These are phyloP conservation scores for Nicotiana obtusifolia DNA, from an alignment of 257 asterid genomes.

Conservation along the genomic window DNA sequence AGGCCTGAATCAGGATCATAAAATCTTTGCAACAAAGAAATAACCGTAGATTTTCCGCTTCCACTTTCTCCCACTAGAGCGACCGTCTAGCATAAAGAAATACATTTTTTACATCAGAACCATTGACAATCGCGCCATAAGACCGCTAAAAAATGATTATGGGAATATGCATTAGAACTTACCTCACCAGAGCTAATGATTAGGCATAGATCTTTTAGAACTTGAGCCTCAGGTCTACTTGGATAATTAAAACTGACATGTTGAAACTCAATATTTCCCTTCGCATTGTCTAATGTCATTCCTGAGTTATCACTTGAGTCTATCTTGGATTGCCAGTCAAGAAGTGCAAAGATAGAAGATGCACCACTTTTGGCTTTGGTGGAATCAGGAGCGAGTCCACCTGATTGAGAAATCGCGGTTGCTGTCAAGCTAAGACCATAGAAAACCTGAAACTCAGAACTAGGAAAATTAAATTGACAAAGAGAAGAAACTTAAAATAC, in stretches of 20 bases:
- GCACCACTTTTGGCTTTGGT: slow-evolving; percentile 77
- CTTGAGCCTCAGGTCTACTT: slow-evolving; percentile 69
- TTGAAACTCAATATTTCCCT: slow-evolving; percentile 67
- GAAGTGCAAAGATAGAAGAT: slow-evolving; percentile 66
- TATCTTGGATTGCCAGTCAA: slow-evolving; percentile 63
- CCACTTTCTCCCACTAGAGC: slow-evolving; percentile 65
- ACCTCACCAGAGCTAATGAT: slow-evolving; percentile 76
- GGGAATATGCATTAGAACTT: background rate
- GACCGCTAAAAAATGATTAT: background rate
- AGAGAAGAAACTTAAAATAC: background rate
- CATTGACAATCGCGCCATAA: background rate
- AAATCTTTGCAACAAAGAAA: slow-evolving; percentile 46
- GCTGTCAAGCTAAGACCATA: slow-evolving; percentile 86
- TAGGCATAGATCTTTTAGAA: slow-evolving; percentile 59
- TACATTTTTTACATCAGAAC: background rate
- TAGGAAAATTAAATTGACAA: background rate
- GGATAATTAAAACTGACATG: slow-evolving; percentile 81
- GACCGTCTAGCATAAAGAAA: slow-evolving; percentile 30
- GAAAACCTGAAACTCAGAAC: slow-evolving; percentile 50
- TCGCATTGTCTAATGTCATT: slow-evolving; percentile 46
- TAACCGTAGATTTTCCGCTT: slow-evolving; percentile 51
- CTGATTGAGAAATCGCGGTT: slow-evolving; percentile 72
- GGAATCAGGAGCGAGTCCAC: slow-evolving; percentile 76
- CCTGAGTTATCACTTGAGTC: slow-evolving; percentile 80
- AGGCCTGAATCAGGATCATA: slow-evolving; percentile 43